Percentiles rank a stretch among this genome's conserved stretches.
Conservation (phyloP, 495 filamentous ascomycete genomes). For the Podospora pseudoanserina region DNA sequence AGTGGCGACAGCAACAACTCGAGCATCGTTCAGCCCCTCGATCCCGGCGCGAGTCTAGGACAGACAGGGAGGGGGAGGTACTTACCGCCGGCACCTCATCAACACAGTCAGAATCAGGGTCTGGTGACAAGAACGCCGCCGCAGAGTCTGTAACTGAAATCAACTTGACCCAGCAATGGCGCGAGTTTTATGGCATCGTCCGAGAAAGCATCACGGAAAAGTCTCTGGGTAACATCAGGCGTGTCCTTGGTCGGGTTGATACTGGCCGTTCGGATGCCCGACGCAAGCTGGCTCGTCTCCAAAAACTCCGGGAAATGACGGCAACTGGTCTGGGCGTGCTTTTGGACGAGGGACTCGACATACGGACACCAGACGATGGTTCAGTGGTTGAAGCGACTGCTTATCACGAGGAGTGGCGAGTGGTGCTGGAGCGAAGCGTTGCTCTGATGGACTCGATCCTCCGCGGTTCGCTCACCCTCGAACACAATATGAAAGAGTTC, state of each 20-base stretch:
- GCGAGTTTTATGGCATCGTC: slow-evolving; percentile 76
- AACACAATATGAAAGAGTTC: slow-evolving; percentile 61
- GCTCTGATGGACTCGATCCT: slow-evolving; percentile 79
- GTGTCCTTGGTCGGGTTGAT: slow-evolving; percentile 67
- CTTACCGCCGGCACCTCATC: neutral
- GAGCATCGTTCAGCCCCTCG: neutral
- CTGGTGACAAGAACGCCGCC: neutral
- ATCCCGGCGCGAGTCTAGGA: neutral
- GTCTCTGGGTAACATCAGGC: slow-evolving; percentile 57
- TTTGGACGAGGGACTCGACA: slow-evolving; percentile 72
- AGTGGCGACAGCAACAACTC: slow-evolving; percentile 19
- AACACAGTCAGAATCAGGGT: neutral
- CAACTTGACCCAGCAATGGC: slow-evolving; percentile 56
- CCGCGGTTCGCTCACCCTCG: slow-evolving; percentile 50
- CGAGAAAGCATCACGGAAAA: slow-evolving; percentile 62
- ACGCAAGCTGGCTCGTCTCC: slow-evolving; percentile 63
- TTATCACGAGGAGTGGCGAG: slow-evolving; percentile 62
- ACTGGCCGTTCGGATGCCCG: slow-evolving; percentile 65
- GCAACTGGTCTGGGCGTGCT: slow-evolving; percentile 85
- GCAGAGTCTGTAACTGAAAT: neutral
- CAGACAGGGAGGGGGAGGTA: neutral
- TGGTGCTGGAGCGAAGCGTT: slow-evolving; percentile 65
- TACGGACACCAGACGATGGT: slow-evolving; percentile 30
- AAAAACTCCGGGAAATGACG: slow-evolving; percentile 65
- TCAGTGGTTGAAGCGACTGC: slow-evolving; percentile 36